Evolutionary conservation across 768 basidiomycete species (phyloP), one percentile per base, ranked within the genome.

Genomic region (Pisolithus microcarpus): DNA sequence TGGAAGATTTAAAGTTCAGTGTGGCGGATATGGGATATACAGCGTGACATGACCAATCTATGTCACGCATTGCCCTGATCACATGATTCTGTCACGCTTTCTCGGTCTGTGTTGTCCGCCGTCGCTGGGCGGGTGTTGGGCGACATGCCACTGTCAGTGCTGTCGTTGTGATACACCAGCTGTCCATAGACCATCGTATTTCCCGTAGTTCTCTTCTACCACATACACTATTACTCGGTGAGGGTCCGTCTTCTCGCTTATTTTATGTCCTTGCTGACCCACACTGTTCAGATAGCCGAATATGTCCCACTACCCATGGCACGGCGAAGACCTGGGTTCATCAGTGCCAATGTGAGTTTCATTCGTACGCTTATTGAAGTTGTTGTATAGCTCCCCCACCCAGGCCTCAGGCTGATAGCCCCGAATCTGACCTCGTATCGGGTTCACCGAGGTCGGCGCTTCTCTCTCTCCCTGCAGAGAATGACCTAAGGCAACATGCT

Each of bases 11-110:
- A 62, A 67, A 61, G 48, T 65, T 67, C 65, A 49, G 39, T 43
- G 65, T 69, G 67, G 67, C 65, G 61, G 15, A 4, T 26, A 13
- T 28, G 40, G 51, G 39, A 61, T 69, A 69, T 67, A 67, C 65
- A 69, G 55, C n/a, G 67, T 69, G 67, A 67, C 61, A 58, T 63
- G 48, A 61, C 8, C 53, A 55, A 56, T 47, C 55, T 44, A 31
- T 38, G 61, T 66, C 61, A 62, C 61, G 3, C 0, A 0, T 0
- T 3, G 1, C 4, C 52, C 11, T 26, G 0, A 4, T 48, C 63
- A 65, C 52, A 56, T 65, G 65, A 67, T 13, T 7, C 7, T 8
- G 54, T 61, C 61, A 62, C 40, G 49, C 40, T 50, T 26, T 4
- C 24, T 5, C 16, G 38, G 38, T 39, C 16, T 18, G 18, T 19